Evolutionary conservation across 192 early-diverging fungal genomes (phyloP).

Genomic region (Coemansia sp.): DNA sequence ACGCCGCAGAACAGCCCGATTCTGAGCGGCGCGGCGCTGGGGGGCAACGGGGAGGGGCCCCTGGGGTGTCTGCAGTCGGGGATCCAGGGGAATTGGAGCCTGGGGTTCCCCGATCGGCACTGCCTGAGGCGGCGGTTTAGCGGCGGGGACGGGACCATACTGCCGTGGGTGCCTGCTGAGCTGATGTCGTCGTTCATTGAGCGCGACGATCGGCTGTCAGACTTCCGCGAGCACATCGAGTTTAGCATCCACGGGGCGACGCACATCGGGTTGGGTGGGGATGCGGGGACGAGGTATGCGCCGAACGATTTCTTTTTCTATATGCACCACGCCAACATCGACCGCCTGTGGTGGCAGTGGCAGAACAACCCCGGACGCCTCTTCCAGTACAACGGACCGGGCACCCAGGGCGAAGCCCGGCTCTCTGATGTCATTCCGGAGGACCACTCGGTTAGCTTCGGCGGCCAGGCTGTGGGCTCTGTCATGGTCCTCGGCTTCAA

Average conservation of each 20-base stretch:
- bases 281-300: constrained; percentile 47
- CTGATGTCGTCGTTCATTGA: constrained; percentile 47
- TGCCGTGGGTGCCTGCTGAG: constrained; percentile 43
- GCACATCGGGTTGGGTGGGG: constrained; percentile 53
- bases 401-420: constrained; percentile 27
- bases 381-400: constrained; percentile 36
- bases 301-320: constrained; percentile 64
- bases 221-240: constrained; percentile 53
- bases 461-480: constrained; percentile 21
- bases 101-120: constrained; percentile 28
- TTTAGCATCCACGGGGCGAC: constrained; percentile 49
- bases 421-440: constrained; percentile 39
- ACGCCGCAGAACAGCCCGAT: constrained; percentile 35
- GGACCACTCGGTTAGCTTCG: constrained; percentile 23
- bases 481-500: constrained; percentile 46
- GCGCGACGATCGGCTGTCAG: constrained; percentile 14
- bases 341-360: constrained; percentile 60
- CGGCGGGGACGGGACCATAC: constrained; percentile 17
- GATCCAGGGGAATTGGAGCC: constrained; percentile 30
- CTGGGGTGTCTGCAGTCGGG: constrained; percentile 24
- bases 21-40: constrained; percentile 20
- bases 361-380: constrained; percentile 36
- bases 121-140: constrained; percentile 37
- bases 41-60: constrained; percentile 38
- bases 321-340: constrained; percentile 65